phyloP scores from a whole-genome alignment of 345 rosid genomes.

The Syzygium aromaticum region DNA sequence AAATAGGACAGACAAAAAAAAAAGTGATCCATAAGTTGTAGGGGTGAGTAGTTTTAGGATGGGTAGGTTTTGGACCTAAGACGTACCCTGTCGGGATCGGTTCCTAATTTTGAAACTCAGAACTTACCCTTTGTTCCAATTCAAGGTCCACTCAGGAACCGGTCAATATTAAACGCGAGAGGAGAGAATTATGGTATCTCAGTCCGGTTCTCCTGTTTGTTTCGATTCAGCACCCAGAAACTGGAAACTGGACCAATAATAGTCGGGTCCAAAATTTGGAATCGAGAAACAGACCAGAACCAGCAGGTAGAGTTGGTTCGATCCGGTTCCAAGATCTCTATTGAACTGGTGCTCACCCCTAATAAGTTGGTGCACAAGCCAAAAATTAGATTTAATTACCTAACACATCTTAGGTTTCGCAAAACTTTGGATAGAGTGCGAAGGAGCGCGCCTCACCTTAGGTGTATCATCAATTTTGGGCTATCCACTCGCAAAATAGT shows the following conservation, averaged over 20 bases:
- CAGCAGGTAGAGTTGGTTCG: accelerated
- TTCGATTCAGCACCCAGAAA: accelerated
- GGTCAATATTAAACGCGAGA: too few species aligned
- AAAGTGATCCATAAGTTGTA: background rate
- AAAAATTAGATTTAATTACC: background rate
- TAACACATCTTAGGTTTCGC: background rate
- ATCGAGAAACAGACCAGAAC: background rate
- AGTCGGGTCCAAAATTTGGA: background rate
- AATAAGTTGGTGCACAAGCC: background rate
- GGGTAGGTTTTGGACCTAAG: background rate
- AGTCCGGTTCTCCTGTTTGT: background rate
- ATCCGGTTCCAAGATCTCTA: background rate
- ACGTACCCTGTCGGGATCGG: background rate
- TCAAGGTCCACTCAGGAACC: too few species aligned
- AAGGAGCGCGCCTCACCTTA: background rate
- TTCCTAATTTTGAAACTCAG: background rate
- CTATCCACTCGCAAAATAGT: background rate
- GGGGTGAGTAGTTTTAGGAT: background rate
- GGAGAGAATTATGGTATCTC: background rate
- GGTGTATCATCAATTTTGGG: background rate
- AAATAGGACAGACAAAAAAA: too few species aligned
- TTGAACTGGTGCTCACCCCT: accelerated
- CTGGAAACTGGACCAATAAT: accelerated
- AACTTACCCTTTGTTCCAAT: accelerated
- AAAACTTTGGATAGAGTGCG: background rate